phyloP scores from a whole-genome alignment of 2,329 filamentous ascomycete genomes.

The Exutisphaerella laricina region DNA sequence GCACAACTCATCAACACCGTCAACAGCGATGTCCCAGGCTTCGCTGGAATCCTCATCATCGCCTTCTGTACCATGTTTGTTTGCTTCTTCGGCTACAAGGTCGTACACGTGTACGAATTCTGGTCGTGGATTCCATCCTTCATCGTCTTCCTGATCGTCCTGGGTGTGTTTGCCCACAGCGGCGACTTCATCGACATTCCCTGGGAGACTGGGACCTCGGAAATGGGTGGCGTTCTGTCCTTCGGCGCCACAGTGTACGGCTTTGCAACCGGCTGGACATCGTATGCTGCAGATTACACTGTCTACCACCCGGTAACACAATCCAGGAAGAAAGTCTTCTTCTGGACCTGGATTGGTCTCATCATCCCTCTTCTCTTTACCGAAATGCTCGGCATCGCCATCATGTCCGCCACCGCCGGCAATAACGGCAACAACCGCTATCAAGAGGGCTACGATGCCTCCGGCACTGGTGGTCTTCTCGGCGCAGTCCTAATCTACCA shows the following conservation, averaged over 20 bases:
- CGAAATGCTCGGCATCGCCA: slow-evolving; percentile 64
- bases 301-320: slow-evolving; percentile 66
- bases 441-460: slow-evolving; percentile 48
- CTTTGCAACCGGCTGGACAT: slow-evolving; percentile 68
- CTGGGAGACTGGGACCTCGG: slow-evolving; percentile 52
- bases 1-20: slow-evolving; percentile 72
- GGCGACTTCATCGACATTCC: slow-evolving; percentile 59
- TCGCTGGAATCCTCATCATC: slow-evolving; percentile 69
- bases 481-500: slow-evolving; percentile 58
- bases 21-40: slow-evolving; percentile 63
- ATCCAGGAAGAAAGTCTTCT: slow-evolving; percentile 58
- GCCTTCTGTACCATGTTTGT: slow-evolving; percentile 61
- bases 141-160: slow-evolving; percentile 66
- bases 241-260: slow-evolving; percentile 63
- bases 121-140: slow-evolving; percentile 68
- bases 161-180: slow-evolving; percentile 62
- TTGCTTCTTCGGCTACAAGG: slow-evolving; percentile 68
- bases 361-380: slow-evolving; percentile 68
- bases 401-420: slow-evolving; percentile 58
- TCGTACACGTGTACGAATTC: slow-evolving; percentile 72
- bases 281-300: slow-evolving; percentile 71
- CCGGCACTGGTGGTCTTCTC: slow-evolving; percentile 62
- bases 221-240: slow-evolving; percentile 58
- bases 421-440: slow-evolving; percentile 54
- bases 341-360: slow-evolving; percentile 63